phyloP scores from a whole-genome alignment of 176 grass and related monocot species.

The Triticum monococcum region DNA sequence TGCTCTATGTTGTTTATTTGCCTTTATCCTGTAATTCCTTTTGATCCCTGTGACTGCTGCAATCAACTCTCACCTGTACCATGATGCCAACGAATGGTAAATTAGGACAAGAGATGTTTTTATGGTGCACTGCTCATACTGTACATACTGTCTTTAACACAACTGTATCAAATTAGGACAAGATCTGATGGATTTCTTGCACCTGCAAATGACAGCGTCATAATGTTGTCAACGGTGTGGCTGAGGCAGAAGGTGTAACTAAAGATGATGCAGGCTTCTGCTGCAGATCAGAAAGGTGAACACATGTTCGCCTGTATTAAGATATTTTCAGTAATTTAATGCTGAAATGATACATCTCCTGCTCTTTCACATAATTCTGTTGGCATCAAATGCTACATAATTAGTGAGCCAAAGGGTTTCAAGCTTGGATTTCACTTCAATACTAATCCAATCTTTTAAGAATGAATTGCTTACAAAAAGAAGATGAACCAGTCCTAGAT shows the following conservation, averaged over 20 bases:
- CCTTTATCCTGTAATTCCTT: no score
- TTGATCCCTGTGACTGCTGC: no score
- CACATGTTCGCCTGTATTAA: background rate
- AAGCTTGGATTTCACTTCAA: slow-evolving; percentile 72
- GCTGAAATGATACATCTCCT: background rate
- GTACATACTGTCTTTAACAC: background rate
- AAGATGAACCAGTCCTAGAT: slow-evolving; percentile 79
- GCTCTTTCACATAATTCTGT: background rate
- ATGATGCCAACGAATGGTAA: no score
- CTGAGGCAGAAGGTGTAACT: slow-evolving; percentile 61
- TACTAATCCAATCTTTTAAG: slow-evolving; percentile 61
- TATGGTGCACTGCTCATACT: background rate
- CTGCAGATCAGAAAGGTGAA: slow-evolving; percentile 44
- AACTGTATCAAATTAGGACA: background rate
- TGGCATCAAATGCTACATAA: slow-evolving; percentile 55
- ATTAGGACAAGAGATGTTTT: background rate
- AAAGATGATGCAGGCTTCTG: slow-evolving; percentile 45
- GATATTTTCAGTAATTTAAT: background rate
- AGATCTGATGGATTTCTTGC: slow-evolving; percentile 28
- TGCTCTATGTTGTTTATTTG: no score
- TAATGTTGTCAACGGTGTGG: slow-evolving; percentile 60
- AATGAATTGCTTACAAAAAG: slow-evolving; percentile 81
- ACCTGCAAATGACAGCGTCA: slow-evolving; percentile 46
- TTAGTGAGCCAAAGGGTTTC: slow-evolving; percentile 67
- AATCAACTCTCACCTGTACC: no score